Base-by-base conservation (phyloP, 441 rosid species). In the Gossypium gossypioides region DNA sequence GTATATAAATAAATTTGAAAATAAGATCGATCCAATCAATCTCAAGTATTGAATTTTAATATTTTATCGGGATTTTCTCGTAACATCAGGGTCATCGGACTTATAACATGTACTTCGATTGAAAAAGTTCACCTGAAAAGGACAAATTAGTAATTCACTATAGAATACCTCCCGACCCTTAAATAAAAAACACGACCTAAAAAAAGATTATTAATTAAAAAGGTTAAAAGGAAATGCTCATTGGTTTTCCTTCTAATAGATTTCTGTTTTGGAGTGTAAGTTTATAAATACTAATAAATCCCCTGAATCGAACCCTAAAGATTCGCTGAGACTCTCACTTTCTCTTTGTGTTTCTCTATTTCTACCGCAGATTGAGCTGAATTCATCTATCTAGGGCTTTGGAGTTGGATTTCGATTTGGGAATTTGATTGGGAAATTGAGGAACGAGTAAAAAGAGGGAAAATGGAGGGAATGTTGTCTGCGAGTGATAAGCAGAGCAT, bases 401-500 rank as follows among this genome's bases (percentile, higher is more conserved):
- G 67, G n/a, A 61, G 18, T 72, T 27, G 72, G 50, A 48, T 16
- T 65, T 67, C 71, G 66, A 68, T 44, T 66, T 24, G 29, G 51
- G 51, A 19, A 63, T 63, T 37, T 12, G 68, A 10, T 34, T 10
- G n/a, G 37, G 15, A 9, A 21, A 27, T 37, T 51, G 61, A 27
- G 13, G 18, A 65, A 64, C 4, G 8, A 27, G n/a, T 32, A 13
- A 2, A 18, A 25, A 10, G 51, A 7, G 48, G 69, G 62, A 1
- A 6, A 65, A 65, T 83, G 87, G 96, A 90, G 71, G 81, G 74
- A 72, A 69, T 80, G 63, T 61, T 84, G 46, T 86, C 98, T 15
- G 74, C 85, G 1, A 75, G 55, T 76, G 97, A 93, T 58, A 62
- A 86, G 82, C 94, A 90, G 81, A 79, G 75, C 27, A 79, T 92